These are phyloP conservation scores for Coemansia sp. DNA, from an alignment of 192 early-diverging fungal species.

Conservation along the genomic window DNA sequence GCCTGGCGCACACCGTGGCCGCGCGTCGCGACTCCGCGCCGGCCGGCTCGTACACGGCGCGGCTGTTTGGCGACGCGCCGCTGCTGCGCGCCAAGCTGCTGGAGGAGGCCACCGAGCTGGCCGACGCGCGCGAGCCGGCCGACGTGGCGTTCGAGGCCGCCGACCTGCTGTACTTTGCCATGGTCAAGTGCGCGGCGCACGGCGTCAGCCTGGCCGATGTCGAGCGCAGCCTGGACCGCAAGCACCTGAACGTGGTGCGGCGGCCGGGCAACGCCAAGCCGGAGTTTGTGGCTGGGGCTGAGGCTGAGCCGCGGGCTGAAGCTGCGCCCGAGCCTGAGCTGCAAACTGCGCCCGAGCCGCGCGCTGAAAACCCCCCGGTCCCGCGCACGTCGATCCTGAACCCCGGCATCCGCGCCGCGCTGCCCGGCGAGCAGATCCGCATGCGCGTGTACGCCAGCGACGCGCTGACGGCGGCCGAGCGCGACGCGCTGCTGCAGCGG, in stretches of 20 bases:
- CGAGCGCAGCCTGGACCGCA: slow-evolving; percentile 78
- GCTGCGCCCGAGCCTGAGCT: slow-evolving; percentile 15
- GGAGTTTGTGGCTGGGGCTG: slow-evolving; percentile 50
- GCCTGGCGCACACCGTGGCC: slow-evolving; percentile 65
- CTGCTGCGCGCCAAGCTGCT: slow-evolving; percentile 88
- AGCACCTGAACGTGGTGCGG: slow-evolving; percentile 79
- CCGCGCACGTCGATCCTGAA: slow-evolving; percentile 35
- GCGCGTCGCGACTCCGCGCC: slow-evolving; percentile 71
- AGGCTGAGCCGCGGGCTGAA: background rate
- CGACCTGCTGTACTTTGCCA: slow-evolving; percentile 93
- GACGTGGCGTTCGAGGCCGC: slow-evolving; percentile 95
- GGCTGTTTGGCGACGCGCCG: slow-evolving; percentile 77
- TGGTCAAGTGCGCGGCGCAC: slow-evolving; percentile 77
- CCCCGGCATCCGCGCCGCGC: slow-evolving; percentile 18
- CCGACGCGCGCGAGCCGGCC: slow-evolving; percentile 65
- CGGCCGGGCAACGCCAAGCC: slow-evolving; percentile 94
- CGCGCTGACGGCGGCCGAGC: slow-evolving; percentile 51
- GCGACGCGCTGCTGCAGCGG: slow-evolving; percentile 67
- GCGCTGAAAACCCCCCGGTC: slow-evolving; percentile 11
- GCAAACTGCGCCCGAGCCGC: background rate
- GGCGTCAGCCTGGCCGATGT: slow-evolving; percentile 83
- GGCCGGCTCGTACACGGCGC: slow-evolving; percentile 84
- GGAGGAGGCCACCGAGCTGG: slow-evolving; percentile 93
- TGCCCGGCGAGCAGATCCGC: slow-evolving; percentile 58
- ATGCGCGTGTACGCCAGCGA: slow-evolving; percentile 68